Base-by-base conservation (phyloP, 345 rosid genomes). In the Hypericum androsaemum region DNA sequence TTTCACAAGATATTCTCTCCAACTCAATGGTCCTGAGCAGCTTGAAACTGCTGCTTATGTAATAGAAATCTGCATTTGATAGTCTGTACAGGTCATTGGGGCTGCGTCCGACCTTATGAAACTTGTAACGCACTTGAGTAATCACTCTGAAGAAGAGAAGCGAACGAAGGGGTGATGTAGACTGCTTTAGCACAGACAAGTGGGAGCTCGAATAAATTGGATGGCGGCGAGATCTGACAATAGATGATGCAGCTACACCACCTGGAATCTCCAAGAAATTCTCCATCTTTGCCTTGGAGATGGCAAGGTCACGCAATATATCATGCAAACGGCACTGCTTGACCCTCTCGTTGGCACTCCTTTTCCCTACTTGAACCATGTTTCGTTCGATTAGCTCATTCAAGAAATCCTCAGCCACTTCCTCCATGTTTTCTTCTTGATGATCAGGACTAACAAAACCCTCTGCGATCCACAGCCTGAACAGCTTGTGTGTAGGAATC, bases 301-400 rank as follows among this genome's bases (percentile, higher is more conserved):
- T 53, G 17, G 67, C 49, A 16, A 68, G 62, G 9, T 63, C 73
- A 45, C 62, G 46, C 7, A 59, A 37, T 5, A 63, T 37, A 51
- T 63, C 65, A 41, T 69, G 62, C 41, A 63, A 47, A 4, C 65
- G 48, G 10, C 65, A 69, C 2, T 53, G 54, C 52, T 63, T 59
- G 41, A 59, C 43, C 55, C 60, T 50, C 0, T 55, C 38, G 10
- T 54, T 59, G 47, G 8, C 36, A 13, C 69, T 62, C 32, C 9
- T 53, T 39, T 39, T 52, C 8, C 59, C 75, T 10, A 64, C 61
- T 58, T 71, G 68, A 62, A 71, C 55, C 56, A 65, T 54, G 47
- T 59, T 65, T 51, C 65, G 58, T 17, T 62, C 62, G 3, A 65
- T 48, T 5, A 71, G 37, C 62, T 71, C 68, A 11, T 66, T 54